Evolutionary conservation across 2,329 filamentous ascomycete genomes (phyloP).

Genomic region (Diaporthe australafricana): DNA sequence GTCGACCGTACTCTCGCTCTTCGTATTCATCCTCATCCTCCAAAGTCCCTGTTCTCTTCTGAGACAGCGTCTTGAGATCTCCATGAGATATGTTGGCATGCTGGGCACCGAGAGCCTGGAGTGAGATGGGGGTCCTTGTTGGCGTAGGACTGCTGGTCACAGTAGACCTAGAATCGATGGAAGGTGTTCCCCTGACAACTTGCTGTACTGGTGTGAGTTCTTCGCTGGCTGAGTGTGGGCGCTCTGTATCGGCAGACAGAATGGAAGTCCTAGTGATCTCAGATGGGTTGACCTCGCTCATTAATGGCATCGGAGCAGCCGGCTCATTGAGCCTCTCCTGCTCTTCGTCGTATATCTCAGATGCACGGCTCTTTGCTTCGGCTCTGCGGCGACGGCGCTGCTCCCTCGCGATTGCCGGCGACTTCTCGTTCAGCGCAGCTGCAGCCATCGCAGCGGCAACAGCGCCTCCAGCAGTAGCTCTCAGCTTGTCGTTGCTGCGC

Average conservation of each 20-base stretch:
- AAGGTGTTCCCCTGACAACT: conserved; percentile 70
- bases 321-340: conserved; percentile 69
- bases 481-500: conserved; percentile 57
- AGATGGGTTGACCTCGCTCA: conserved; percentile 86
- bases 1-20: conserved; percentile 58
- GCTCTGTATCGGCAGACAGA: conserved; percentile 81
- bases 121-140: conserved; percentile 62
- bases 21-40: conserved; percentile 57
- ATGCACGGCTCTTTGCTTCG: conserved; percentile 60
- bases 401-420: conserved; percentile 62
- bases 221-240: conserved; percentile 75
- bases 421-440: conserved; percentile 51
- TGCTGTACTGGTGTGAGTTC: conserved; percentile 72
- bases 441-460: conserved; percentile 52
- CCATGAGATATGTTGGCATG: conserved; percentile 74
- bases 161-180: conserved; percentile 61
- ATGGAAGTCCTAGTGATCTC: conserved; percentile 91
- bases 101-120: conserved; percentile 74
- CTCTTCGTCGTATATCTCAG: conserved; percentile 60
- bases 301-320: conserved; percentile 84
- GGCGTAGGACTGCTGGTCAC: conserved; percentile 65
- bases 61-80: conserved; percentile 66
- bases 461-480: conserved; percentile 58
- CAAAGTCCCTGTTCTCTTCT: conserved; percentile 55
- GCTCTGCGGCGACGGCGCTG: conserved; percentile 64